Evolutionary conservation across 805 yeast genomes (phyloP), one percentile per base, ranked within the genome.

Genomic region (Metschnikowia sp.): DNA sequence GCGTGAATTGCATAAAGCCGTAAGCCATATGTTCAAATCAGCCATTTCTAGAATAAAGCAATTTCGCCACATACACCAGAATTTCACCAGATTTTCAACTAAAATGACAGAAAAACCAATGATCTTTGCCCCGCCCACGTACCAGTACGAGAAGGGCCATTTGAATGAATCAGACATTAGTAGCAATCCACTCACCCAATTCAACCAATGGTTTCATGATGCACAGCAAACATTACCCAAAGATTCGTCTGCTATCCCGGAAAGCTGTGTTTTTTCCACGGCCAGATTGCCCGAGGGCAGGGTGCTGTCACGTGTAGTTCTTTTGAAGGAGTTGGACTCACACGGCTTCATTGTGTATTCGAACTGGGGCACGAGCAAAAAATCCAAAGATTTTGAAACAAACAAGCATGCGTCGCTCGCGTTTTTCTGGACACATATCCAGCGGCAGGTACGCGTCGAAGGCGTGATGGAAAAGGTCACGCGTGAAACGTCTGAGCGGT

Each of bases 381-480:
- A 94, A 67, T 81, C 86, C 15, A 60, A 70, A 40, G 97, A 91
- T 64, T 72, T 83, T 50, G 68, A 68, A 34, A 69, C 84, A 33
- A 94, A 94, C 66, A 86, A 87, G 52, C 76, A 79, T 59, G 97
- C 91, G 1, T 82, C 96, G 1, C 71, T 94, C 54, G 84, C 86
- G 10, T 94, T 92, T 64, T 94, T 90, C 70, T 94, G 98, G 99
- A 87, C 86, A 48, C 83, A 82, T 53, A 65, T 85, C 35, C 97
- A 94, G 70, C 82, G 97, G 55, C 97, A 90, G 68, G 96, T 94
- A 4, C 79, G 99, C 52, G 84, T 94, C 8, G 98, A 94, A 65
- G 99, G 99, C 31, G 54, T 70, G 9, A 82, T 88, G 56, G 95
- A 87, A 65, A 78, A 76, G 51, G 86, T 91, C 37, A 73, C 81